Evolutionary conservation across 2,329 filamentous ascomycete genomes (phyloP).

Genomic region (Colletotrichum tanaceti): DNA sequence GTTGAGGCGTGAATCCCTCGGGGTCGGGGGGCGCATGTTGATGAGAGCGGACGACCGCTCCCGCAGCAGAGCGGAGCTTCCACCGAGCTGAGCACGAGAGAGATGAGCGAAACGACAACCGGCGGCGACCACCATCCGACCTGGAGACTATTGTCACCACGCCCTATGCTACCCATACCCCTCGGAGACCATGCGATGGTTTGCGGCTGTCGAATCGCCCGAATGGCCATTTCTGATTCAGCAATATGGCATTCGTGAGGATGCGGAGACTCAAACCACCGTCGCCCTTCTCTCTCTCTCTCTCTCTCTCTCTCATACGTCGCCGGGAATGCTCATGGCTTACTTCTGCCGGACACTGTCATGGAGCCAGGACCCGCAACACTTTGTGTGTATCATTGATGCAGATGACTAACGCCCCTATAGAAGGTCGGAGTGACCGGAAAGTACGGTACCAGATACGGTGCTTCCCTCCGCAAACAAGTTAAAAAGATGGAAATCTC

Average conservation of each 20-base stretch:
- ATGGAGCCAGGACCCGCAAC: conserved; percentile 18
- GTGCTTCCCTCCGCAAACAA: conserved; percentile 98
- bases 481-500: conserved; percentile 99
- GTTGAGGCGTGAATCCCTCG: neutral
- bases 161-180: too few relatives aligned
- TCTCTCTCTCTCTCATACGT: conserved; percentile 3
- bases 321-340: neutral
- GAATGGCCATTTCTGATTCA: neutral
- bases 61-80: conserved; percentile 1
- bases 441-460: conserved; percentile 98
- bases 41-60: neutral
- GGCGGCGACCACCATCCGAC: conserved; percentile 3
- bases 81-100: conserved; percentile 29
- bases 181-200: neutral
- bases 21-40: neutral
- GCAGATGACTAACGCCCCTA: conserved; percentile 39
- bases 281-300: conserved; percentile 11
- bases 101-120: conserved; percentile 13
- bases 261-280: too few relatives aligned
- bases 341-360: neutral
- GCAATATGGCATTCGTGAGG: neutral
- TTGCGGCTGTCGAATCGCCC: neutral
- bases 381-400: neutral
- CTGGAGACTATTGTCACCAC: too few relatives aligned
- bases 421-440: conserved; percentile 97